Evolutionary conservation across 2,329 filamentous ascomycete genomes (phyloP), one percentile per base, ranked within the genome.

Genomic region (Colletotrichum costaricense): DNA sequence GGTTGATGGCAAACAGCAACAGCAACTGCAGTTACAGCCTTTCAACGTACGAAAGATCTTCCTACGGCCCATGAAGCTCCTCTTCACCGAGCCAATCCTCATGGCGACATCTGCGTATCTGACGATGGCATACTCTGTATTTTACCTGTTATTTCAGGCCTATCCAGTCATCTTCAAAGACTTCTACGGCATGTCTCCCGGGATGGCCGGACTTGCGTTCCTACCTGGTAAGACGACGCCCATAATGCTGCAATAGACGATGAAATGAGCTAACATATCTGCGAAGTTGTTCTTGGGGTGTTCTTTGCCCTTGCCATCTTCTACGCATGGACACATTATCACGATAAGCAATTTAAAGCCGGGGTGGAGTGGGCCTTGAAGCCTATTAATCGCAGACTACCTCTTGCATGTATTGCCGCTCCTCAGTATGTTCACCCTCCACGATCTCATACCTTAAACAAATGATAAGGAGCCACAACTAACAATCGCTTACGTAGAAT

Each of bases 381-480:
- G 14, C 79, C 82, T 46, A 78, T 81, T 4, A 77, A 76, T 73
- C 66, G 86, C 78, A 49, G 83, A 80, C 69, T 81, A 58, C 74
- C 88, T 80, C 77, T 84, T 22, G 84, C 82, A 2, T 91, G 91
- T 5, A 88, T 90, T 71, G 90, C 90, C 9, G 87, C 90, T n/a
- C 90, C 91, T 0, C 90, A 91, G 81, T 87, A 86, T 52, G 88
- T 87, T 62, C 7, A 9, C 2, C 79, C 8, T 4, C 3, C 2
- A 1, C 5, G 5, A 9, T 9, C 26, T 35, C 12, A 12, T 35
- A 22, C 3, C 0, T 2, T 19, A 4, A 2, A n/a, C 16, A 7
- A 19, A 16, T n/a, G 5, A 56, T 5, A 16, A 16, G 12, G 2
- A 22, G 1, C 12, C 19, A 16, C 8, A 35, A 33, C 24, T 65